Conservation (phyloP, 345 rosid species). For the Citrus hindsii region DNA sequence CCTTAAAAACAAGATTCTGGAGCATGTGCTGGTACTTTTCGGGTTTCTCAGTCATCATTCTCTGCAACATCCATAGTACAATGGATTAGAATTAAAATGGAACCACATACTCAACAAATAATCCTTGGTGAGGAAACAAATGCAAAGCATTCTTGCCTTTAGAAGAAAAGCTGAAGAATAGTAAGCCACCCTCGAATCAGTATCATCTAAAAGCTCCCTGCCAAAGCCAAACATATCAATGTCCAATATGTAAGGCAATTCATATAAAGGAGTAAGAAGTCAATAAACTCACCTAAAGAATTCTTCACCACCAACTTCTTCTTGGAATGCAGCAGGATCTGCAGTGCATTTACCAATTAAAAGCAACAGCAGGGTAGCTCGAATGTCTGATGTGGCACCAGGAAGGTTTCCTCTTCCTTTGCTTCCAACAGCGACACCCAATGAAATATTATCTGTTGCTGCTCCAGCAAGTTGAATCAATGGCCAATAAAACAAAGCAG, state of each 20-base stretch:
- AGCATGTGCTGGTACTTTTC: conserved; percentile 94
- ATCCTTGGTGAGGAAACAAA: conserved; percentile 1
- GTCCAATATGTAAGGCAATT: conserved; percentile 11
- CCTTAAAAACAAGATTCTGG: conserved; percentile 88
- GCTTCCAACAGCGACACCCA: conserved; percentile 98
- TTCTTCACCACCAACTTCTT: conserved; percentile 88
- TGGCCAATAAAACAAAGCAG: conserved; percentile 95
- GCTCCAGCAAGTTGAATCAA: conserved; percentile 96
- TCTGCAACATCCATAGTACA: conserved; percentile 40
- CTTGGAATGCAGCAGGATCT: conserved; percentile 80
- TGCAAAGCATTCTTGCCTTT: conserved; percentile 55
- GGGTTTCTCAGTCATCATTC: conserved; percentile 99
- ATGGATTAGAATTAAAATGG: conserved; percentile 18
- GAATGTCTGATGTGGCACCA: conserved; percentile 93
- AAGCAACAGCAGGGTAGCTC: conserved; percentile 86
- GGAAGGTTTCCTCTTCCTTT: conserved; percentile 98
- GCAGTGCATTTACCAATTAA: conserved; percentile 94
- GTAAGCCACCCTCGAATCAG: conserved; percentile 96
- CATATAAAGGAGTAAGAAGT: conserved; percentile 11
- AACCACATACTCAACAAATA: neutral
- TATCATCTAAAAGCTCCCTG: conserved; percentile 96
- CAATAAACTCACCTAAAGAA: conserved; percentile 69
- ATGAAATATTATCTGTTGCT: conserved; percentile 85
- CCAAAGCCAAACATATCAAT: conserved; percentile 14
- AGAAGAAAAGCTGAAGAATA: conserved; percentile 94